Conservation (phyloP, 1,139 yeast species). For the Spathaspora sp. region DNA sequence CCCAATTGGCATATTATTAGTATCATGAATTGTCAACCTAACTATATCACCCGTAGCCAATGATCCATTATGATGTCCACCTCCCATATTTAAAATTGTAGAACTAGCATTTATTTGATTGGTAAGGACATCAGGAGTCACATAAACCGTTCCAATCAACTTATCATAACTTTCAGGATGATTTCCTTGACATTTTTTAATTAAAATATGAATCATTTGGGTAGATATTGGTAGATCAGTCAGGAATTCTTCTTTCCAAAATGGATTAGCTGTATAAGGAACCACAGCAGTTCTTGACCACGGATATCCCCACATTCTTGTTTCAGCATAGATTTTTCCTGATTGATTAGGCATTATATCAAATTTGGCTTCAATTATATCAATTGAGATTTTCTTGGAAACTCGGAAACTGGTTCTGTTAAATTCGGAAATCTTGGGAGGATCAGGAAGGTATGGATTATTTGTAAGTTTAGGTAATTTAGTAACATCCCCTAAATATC, state of each 20-base stretch:
- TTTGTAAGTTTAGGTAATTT: not conserved
- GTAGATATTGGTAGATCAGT: slow-evolving; percentile 58
- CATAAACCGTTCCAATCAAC: slow-evolving; percentile 52
- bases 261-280: slow-evolving; percentile 49
- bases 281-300: slow-evolving; percentile 73
- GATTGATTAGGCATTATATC: slow-evolving; percentile 20
- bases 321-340: slow-evolving; percentile 57
- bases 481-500: not conserved
- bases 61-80: slow-evolving; percentile 7
- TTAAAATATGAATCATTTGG: slow-evolving; percentile 50
- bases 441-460: not conserved
- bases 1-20: slow-evolving; percentile 51
- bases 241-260: slow-evolving; percentile 70
- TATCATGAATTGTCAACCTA: slow-evolving; percentile 43
- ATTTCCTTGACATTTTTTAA: slow-evolving; percentile 36
- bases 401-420: slow-evolving; percentile 49
- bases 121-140: slow-evolving; percentile 55
- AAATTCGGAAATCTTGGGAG: slow-evolving; percentile 21
- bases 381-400: slow-evolving; percentile 52
- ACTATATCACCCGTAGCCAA: slow-evolving; percentile 36
- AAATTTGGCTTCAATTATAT: slow-evolving; percentile 69
- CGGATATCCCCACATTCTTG: slow-evolving; percentile 63
- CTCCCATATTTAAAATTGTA: slow-evolving; percentile 28
- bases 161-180: slow-evolving; percentile 23
- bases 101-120: slow-evolving; percentile 33